A percentile compares a stretch with the other conserved stretches of the same genome.
These are phyloP conservation scores for Pseudocercospora pini-densiflorae DNA, from an alignment of 2,329 filamentous ascomycete species.

Conservation along the genomic window DNA sequence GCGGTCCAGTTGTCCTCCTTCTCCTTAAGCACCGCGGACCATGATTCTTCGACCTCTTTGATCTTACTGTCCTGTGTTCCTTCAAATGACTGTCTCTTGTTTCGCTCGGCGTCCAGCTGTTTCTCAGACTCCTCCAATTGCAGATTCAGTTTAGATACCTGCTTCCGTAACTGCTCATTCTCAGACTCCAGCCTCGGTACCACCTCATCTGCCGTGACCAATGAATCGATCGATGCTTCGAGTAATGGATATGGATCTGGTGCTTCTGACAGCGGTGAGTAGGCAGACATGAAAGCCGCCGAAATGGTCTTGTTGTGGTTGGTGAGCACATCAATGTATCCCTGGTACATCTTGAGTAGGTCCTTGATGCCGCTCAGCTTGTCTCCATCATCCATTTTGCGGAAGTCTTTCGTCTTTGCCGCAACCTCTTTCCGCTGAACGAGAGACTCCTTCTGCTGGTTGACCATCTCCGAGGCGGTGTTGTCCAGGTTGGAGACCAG, in stretches of 20 bases:
- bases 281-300: slow-evolving; percentile 88
- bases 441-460: slow-evolving; percentile 92
- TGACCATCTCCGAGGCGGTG: slow-evolving; percentile 92
- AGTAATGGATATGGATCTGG: slow-evolving; percentile 96
- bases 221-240: slow-evolving; percentile 93
- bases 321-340: slow-evolving; percentile 93
- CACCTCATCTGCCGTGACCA: slow-evolving; percentile 89
- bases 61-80: slow-evolving; percentile 76
- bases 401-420: slow-evolving; percentile 98
- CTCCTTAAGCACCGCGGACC: slow-evolving; percentile 87
- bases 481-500: slow-evolving; percentile 86
- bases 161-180: slow-evolving; percentile 83
- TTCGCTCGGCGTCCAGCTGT: slow-evolving; percentile 77
- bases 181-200: slow-evolving; percentile 87
- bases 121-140: slow-evolving; percentile 84
- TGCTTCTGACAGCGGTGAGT: slow-evolving; percentile 91
- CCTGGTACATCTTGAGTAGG: slow-evolving; percentile 87
- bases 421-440: slow-evolving; percentile 95
- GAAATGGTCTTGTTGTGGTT: slow-evolving; percentile 96
- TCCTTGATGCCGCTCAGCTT: slow-evolving; percentile 90
- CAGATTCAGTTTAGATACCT: slow-evolving; percentile 72
- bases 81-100: slow-evolving; percentile 74
- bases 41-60: slow-evolving; percentile 88
- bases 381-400: slow-evolving; percentile 85
- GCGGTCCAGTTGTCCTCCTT: slow-evolving; percentile 96